Base-by-base conservation (phyloP, 352 stramenopile genomes). In the Globisporangium solare region DNA sequence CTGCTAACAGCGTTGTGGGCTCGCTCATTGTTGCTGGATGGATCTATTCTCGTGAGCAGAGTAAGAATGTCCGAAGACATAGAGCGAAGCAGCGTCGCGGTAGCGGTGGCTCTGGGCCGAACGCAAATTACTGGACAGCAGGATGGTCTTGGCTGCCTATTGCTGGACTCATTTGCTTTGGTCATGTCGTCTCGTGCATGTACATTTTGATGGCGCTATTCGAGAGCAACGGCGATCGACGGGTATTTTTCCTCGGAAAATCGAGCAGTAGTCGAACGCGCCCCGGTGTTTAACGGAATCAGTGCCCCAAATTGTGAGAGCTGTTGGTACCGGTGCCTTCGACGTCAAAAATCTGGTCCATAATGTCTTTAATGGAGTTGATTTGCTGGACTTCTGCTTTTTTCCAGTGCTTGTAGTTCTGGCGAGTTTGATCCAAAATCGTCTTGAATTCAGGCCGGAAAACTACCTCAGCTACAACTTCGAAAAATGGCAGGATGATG, bases 371-470 rank as follows among this genome's bases (percentile, higher is more conserved):
- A 61, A 89, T 87, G 20, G 78, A 88, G 65, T 90, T 93, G 68
- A 93, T 70, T 67, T 93, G 81, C 72, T 86, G 74, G 46, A 57
- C 68, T 51, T 93, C 83, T 8, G 83, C 80, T 32, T 84, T 87
- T 58, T 89, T 91, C 79, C 75, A 88, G 45, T 89, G 67, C 46
- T 88, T 89, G 74, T 90, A 92, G 66, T 88, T 92, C 48, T 84
- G 74, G 55, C 92, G 75, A 17, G 83, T 79, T 58, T 93, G 81
- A 54, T 90, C 77, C n/a, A 88, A 47, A 54, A 90, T 89, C 47
- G 76, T 76, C 50, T 87, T 89, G 59, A 93, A 91, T 51, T 90
- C 83, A 17, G 73, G 65, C 14, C 72, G 73, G 53, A 91, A 92
- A 14, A 91, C 71, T 6, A 85, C 80, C 55, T 91, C 80, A 10